Evolutionary conservation across 2,329 filamentous ascomycete species (phyloP).

Genomic region (Pseudogymnoascus sp.): DNA sequence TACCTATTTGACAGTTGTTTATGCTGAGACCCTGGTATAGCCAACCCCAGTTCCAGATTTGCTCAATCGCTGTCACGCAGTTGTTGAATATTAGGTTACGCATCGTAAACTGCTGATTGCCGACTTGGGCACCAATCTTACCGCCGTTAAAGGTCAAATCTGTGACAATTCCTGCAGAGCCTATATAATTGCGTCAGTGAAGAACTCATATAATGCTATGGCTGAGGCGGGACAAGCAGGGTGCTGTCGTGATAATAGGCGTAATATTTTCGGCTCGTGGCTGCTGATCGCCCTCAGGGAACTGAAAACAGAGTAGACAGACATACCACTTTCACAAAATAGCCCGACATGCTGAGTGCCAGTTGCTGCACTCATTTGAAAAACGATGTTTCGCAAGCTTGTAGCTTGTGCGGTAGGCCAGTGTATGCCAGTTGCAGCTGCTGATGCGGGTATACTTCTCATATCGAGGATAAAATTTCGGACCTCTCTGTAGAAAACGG

Average conservation of each 20-base stretch:
- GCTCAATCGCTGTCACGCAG: conserved; percentile 45
- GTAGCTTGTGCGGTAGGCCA: conserved; percentile 49
- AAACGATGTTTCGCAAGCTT: conserved; percentile 52
- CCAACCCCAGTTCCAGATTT: conserved; percentile 56
- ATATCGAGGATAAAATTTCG: conserved; percentile 57
- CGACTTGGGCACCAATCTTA: conserved; percentile 49
- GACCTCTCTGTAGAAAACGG: conserved; percentile 54
- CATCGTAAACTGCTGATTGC: conserved; percentile 59
- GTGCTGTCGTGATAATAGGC: too few species aligned
- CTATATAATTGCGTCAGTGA: too few species aligned
- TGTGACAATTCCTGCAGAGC: conserved; percentile 50
- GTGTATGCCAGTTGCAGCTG: conserved; percentile 37
- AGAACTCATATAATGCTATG: too few species aligned
- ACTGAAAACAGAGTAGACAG: too few species aligned
- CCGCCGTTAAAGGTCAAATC: conserved; percentile 56
- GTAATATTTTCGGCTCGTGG: not conserved
- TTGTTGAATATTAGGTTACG: conserved; percentile 42
- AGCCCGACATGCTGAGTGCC: conserved; percentile 38
- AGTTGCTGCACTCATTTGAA: conserved; percentile 43
- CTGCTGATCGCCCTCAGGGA: too few species aligned
- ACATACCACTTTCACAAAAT: conserved; percentile 43
- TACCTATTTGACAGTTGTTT: conserved; percentile 43
- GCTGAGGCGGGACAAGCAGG: too few species aligned
- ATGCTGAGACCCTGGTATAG: conserved; percentile 44
- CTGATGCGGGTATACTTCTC: conserved; percentile 20